Base-by-base conservation (phyloP, 495 filamentous ascomycete species). In the Penicillium paxilli region DNA sequence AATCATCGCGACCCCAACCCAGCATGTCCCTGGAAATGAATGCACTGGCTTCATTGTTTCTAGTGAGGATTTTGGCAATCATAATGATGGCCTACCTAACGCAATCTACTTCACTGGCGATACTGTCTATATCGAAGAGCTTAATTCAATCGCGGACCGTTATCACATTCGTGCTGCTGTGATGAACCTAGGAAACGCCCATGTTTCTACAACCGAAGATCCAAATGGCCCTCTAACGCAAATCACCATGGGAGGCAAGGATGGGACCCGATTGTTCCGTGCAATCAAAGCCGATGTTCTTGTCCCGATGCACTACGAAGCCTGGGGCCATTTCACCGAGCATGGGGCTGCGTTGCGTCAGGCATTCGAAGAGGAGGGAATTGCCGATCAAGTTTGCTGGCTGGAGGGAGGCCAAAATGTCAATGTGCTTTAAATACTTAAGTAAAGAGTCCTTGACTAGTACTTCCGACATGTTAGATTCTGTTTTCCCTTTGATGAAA, bases 101-200 rank as follows among this genome's bases (percentile, higher is more conserved):
- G 80, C 74, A 0, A 72, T 84, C 26, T 84, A 78, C 55, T 79
- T 84, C 62, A 75, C 78, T 1, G 80, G 80, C 1, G 81, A 84
- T 47, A 84, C 80, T 0, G 67, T 83, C 1, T 80, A 82, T 52
- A 61, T 82, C 14, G 63, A 70, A 1, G 77, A 80, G 47, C 54
- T 82, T 16, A 49, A 49, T 3, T 23, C 45, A 5, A 71, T 73
- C 22, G 40, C 49, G 0, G 47, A 64, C 6, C 45, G 40, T 20
- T 66, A 20, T 16, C 64, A 73, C 12, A 21, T 73, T 12, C 21
- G 16, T 1, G 64, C 50, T 7, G 68, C 64, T 8, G 38, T 73
- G 0, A 14, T 69, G 45, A 73, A 73, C 35, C 30, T 73, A 23
- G 70, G 70, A 0, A 60, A 55, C 41, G 69, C 67, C 1, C 51